phyloP scores from a whole-genome alignment of 257 asterid species.

The Misopates orontium region DNA sequence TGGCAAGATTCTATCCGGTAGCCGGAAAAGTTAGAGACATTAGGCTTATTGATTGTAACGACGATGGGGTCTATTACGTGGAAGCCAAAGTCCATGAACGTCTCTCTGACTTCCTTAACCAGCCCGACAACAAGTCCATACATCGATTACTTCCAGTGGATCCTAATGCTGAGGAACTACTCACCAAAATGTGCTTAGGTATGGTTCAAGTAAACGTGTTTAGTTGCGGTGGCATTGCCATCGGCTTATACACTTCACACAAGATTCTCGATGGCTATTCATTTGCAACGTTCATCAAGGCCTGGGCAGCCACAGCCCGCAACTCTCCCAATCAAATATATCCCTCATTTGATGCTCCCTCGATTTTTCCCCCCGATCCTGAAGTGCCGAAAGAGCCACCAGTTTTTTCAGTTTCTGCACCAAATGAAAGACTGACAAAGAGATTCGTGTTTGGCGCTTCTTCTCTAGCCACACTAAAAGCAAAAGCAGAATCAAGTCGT shows the following conservation, averaged over 20 bases:
- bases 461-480: neutral
- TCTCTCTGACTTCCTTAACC: neutral
- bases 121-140: neutral
- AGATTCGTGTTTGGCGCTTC: neutral
- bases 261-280: neutral
- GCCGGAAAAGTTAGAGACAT: neutral
- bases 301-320: slow-evolving; percentile 12
- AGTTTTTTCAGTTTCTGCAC: too few relatives aligned
- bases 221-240: slow-evolving; percentile 15
- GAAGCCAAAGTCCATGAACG: neutral
- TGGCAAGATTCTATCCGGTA: neutral
- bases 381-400: neutral
- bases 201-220: slow-evolving; percentile 6
- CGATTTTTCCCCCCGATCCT: slow-evolving; percentile 6
- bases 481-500: neutral
- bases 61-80: neutral
- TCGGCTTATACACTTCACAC: neutral
- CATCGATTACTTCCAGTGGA: neutral
- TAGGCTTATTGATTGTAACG: neutral
- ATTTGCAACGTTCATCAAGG: neutral
- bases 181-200: neutral
- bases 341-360: neutral
- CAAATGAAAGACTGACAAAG: neutral
- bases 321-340: neutral
- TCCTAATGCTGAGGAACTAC: neutral